A percentile compares a stretch with the other conserved stretches of the same genome.
Evolutionary conservation across 192 early-diverging fungal species (phyloP).

Genomic region (Allomyces macrogynus): DNA sequence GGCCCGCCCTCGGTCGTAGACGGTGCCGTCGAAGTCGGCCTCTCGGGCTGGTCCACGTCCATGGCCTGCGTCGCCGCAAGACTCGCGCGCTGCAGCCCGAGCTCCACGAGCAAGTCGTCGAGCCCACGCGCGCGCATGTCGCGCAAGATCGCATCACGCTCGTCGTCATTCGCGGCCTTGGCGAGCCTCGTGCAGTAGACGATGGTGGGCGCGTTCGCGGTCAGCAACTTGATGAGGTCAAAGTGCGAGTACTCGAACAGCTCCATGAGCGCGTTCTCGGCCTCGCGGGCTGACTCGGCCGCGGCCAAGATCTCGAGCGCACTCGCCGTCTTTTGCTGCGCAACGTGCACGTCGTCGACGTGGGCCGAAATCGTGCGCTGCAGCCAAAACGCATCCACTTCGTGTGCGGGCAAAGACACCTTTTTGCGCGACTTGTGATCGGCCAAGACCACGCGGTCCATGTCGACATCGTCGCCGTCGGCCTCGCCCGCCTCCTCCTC

Average conservation of each 20-base stretch:
- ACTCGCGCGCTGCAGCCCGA: conserved; percentile 34
- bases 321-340: conserved; percentile 68
- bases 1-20: conserved; percentile 10
- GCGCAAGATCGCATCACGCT: conserved; percentile 26
- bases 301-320: conserved; percentile 57
- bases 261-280: conserved; percentile 91
- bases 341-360: conserved; percentile 63
- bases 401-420: conserved; percentile 22
- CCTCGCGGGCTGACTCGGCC: conserved; percentile 45
- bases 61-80: conserved; percentile 26
- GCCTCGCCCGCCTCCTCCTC: conserved; percentile 15
- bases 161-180: conserved; percentile 39
- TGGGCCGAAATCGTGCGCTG: conserved; percentile 66
- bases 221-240: conserved; percentile 77
- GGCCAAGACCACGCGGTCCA: conserved; percentile 7
- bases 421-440: background rate
- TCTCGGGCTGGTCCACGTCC: conserved; percentile 33
- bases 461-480: conserved; percentile 2
- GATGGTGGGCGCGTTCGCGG: conserved; percentile 67
- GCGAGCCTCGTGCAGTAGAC: conserved; percentile 80
- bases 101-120: conserved; percentile 46
- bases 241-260: conserved; percentile 94
- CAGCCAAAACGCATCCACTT: conserved; percentile 94
- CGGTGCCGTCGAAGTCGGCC: conserved; percentile 1
- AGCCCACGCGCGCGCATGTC: conserved; percentile 52